Base-by-base conservation (phyloP, 2,329 filamentous ascomycete genomes). In the Didymella segeticola region DNA sequence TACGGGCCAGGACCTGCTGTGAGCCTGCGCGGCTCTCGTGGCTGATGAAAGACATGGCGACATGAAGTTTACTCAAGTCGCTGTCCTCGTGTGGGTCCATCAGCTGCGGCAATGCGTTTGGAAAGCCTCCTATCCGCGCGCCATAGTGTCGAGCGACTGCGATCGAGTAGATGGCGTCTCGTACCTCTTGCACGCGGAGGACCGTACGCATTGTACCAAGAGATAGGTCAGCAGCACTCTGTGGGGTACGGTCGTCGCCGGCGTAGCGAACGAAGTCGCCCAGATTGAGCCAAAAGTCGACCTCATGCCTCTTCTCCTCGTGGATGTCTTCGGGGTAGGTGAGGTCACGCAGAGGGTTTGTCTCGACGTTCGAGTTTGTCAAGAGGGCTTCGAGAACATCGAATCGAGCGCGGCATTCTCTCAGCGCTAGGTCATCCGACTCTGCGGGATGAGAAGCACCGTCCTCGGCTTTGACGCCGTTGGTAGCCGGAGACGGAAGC, bases 121-220 rank as follows among this genome's bases (percentile, higher is more conserved):
- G 74, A 60, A 79, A 80, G 22, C 78, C 76, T 14, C 75, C 71
- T 55, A 78, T 69, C 12, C 86, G 84, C 26, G 86, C 86, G 38
- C 89, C 87, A 43, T 92, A 81, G 58, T 93, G 86, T 22, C 91
- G 86, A 14, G 89, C 86, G 49, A 96, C 85, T 8, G 90, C 90
- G 61, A 96, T 88, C 0, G 90, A 95, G 75, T 96, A 96, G 51
- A 97, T 84, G 15, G 96, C 88, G 71, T 97, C 92, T 47, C 93
- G 86, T 67, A 93, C 95, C 76, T 97, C 93, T 20, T 88, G 84
- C 41, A 89, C 89, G 62, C 91, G 89, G 11, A 96, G 81, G 19
- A 93, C 80, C 50, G 82, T 82, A 26, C 91, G 86, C 73, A 91
- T 84, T 45, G 82, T 82, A 4, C 75, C 75, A 25, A 96, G 78